Conservation (phyloP, 2,329 filamentous ascomycete species). For the Arthrobotrys megalospora region DNA sequence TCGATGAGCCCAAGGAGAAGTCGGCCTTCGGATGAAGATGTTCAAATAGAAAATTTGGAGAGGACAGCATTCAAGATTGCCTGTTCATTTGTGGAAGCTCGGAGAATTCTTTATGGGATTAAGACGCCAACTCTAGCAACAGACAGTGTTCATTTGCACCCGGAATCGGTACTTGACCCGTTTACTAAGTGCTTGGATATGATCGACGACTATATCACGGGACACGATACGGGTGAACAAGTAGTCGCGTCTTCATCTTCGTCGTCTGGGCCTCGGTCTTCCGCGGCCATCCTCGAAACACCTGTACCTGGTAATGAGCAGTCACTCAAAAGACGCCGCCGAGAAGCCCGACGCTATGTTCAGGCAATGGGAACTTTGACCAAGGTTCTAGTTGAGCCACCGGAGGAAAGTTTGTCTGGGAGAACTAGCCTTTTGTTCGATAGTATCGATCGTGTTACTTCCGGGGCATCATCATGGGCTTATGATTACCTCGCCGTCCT, state of each 20-base stretch:
- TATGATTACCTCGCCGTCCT: conserved; percentile 48
- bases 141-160: conserved; percentile 26
- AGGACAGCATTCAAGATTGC: conserved; percentile 73
- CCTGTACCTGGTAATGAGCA: conserved; percentile 46
- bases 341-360: conserved; percentile 45
- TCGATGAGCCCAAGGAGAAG: conserved; percentile 71
- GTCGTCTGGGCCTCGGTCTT: conserved; percentile 8
- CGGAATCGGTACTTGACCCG: conserved; percentile 68
- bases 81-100: conserved; percentile 72
- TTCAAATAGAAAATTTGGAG: conserved; percentile 71
- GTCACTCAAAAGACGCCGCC: conserved; percentile 50
- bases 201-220: conserved; percentile 76
- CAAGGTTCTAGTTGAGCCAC: conserved; percentile 44
- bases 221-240: conserved; percentile 69
- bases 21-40: conserved; percentile 65
- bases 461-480: conserved; percentile 31
- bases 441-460: conserved; percentile 31
- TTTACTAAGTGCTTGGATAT: conserved; percentile 72
- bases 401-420: conserved; percentile 32
- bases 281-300: conserved; percentile 40
- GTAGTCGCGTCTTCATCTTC: conserved; percentile 28
- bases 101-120: conserved; percentile 73
- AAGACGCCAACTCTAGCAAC: conserved; percentile 40
- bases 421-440: conserved; percentile 41
- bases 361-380: conserved; percentile 54